These are phyloP conservation scores for Mariannaea elegans DNA, from an alignment of 2,329 filamentous ascomycete genomes.

Conservation along the genomic window DNA sequence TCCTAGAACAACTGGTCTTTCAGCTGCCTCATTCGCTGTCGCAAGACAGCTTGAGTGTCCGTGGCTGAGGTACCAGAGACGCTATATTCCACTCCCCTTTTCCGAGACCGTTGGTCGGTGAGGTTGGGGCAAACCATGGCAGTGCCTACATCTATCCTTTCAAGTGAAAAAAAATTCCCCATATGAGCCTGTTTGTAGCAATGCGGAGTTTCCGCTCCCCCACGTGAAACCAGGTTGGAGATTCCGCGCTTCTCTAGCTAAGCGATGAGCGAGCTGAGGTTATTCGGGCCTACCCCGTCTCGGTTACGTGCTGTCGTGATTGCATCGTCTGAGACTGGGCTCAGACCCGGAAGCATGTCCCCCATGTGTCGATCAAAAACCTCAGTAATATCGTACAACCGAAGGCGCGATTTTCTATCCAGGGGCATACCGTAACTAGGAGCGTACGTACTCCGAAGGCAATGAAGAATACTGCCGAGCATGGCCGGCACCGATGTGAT, in stretches of 20 bases:
- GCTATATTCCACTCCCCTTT: constrained; percentile 92
- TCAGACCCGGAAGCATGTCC: not conserved
- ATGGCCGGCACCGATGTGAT: not conserved
- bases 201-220: not conserved
- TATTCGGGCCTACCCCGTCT: constrained; percentile 18
- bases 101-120: constrained; percentile 89
- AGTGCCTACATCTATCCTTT: constrained; percentile 66
- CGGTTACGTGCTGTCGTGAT: not conserved
- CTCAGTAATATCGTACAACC: constrained; percentile 1
- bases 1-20: constrained; percentile 79
- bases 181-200: not conserved
- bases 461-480: not conserved
- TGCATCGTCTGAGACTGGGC: not conserved
- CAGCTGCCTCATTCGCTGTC: constrained; percentile 72
- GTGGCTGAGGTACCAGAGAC: constrained; percentile 66
- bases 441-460: no score
- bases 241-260: not conserved
- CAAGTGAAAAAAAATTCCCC: not conserved
- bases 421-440: no score
- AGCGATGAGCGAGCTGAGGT: constrained; percentile 9
- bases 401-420: not conserved
- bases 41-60: constrained; percentile 70
- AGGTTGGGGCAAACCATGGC: constrained; percentile 93
- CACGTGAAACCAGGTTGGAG: not conserved
- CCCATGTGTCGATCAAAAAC: not conserved